Percentiles rank a stretch among this genome's conserved stretches.
These are phyloP conservation scores for Delonix regia DNA, from an alignment of 306 rosid species.

Conservation along the genomic window DNA sequence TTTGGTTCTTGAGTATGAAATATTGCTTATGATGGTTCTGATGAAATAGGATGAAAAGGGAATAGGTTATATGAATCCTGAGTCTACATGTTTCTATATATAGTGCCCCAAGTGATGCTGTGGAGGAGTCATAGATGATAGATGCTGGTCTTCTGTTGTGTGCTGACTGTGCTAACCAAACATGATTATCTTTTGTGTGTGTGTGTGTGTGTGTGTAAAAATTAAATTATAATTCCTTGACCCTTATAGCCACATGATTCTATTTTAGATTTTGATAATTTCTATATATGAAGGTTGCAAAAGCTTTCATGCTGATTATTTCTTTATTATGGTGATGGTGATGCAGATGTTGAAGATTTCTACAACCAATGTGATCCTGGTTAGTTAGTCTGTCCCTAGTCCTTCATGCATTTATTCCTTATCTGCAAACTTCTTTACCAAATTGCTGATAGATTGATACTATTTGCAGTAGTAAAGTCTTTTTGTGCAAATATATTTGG, in stretches of 20 bases:
- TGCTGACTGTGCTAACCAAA: not conserved
- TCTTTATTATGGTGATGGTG: constrained; percentile 4
- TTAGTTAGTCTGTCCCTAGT: constrained; percentile 29
- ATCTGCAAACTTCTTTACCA: not conserved
- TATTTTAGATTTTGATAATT: not conserved
- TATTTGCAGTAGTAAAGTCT: not conserved
- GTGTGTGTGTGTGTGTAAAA: not conserved
- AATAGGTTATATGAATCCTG: not conserved
- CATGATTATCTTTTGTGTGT: not conserved
- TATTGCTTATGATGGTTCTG: not conserved
- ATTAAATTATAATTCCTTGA: not conserved
- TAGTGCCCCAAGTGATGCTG: not conserved
- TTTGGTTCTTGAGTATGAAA: not conserved
- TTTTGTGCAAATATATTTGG: not conserved
- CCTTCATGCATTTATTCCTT: not conserved
- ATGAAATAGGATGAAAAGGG: not conserved
- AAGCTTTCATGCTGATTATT: constrained; percentile 5
- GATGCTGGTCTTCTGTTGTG: not conserved
- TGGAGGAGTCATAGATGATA: not conserved
- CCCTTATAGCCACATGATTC: not conserved
- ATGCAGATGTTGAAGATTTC: constrained; percentile 82
- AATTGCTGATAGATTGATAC: not conserved
- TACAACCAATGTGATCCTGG: constrained; percentile 88
- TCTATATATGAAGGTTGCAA: not conserved
- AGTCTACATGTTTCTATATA: constrained; percentile 21